These are phyloP conservation scores for Juncus effusus DNA, from an alignment of 176 grass and related monocot species.

Conservation along the genomic window DNA sequence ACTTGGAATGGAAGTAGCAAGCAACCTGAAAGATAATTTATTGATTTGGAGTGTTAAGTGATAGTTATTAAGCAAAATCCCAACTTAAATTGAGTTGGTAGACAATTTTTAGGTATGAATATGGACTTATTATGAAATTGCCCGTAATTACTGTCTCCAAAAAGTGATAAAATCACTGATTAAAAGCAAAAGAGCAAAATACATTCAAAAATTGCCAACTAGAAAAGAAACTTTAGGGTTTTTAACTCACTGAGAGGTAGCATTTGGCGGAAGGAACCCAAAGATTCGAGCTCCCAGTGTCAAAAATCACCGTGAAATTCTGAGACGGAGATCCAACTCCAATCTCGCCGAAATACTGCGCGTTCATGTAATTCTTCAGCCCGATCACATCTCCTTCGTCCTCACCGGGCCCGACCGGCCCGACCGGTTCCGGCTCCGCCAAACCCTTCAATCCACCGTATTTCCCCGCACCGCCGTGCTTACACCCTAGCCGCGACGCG, in stretches of 20 bases:
- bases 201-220: too few species aligned
- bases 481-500: constrained; percentile 33
- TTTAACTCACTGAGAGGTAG: constrained; percentile 74
- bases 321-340: constrained; percentile 67
- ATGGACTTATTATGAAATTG: too few species aligned
- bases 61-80: background rate
- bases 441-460: constrained; percentile 28
- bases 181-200: too few species aligned
- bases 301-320: constrained; percentile 98
- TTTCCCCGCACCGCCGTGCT: constrained; percentile 22
- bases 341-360: constrained; percentile 96
- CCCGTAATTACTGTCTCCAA: too few species aligned
- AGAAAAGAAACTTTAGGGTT: background rate
- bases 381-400: constrained; percentile 54
- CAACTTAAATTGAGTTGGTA: background rate
- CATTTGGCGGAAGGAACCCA: constrained; percentile 92
- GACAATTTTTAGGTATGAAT: background rate
- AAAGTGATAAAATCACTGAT: too few species aligned
- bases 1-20: constrained; percentile 87
- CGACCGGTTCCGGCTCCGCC: constrained; percentile 16
- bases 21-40: constrained; percentile 45
- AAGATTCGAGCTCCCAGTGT: constrained; percentile 97
- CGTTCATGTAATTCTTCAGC: constrained; percentile 98
- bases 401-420: constrained; percentile 5
- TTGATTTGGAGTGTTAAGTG: background rate